A percentile compares a stretch with the other conserved stretches of the same genome.
Evolutionary conservation across 371 early-diverging fungal genomes (phyloP).

Genomic region (Lichtheimia corymbifera): DNA sequence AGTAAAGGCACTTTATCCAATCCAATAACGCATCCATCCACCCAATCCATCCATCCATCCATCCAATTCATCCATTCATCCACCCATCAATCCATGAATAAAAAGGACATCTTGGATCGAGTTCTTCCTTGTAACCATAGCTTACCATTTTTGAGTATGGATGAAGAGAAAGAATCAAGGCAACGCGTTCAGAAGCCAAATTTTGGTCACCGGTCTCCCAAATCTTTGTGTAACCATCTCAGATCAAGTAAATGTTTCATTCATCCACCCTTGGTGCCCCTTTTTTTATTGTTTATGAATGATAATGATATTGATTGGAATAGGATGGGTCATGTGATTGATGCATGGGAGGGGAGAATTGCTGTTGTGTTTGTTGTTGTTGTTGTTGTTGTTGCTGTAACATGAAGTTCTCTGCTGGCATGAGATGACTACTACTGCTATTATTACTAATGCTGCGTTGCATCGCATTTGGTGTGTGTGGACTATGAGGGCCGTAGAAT

Average conservation of each 20-base stretch:
- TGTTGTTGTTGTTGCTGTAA: neutral
- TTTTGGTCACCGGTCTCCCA: neutral
- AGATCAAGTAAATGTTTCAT: neutral
- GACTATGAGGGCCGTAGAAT: constrained; percentile 22
- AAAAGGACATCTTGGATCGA: neutral
- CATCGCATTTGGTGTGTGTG: constrained; percentile 15
- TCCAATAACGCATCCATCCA: neutral
- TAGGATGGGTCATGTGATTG: neutral
- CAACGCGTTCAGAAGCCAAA: neutral
- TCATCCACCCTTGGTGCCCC: too few relatives aligned
- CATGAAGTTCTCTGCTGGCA: neutral
- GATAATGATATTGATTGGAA: neutral
- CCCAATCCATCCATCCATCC: constrained; percentile 5
- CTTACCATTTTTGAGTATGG: constrained; percentile 4
- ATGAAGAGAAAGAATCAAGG: neutral
- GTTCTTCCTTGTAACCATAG: neutral
- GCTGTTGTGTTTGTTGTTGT: neutral
- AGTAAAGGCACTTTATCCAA: neutral
- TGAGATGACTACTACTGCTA: neutral
- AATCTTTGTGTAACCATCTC: neutral
- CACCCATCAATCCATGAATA: neutral
- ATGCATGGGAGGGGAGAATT: neutral
- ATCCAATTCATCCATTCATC: neutral
- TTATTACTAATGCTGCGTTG: neutral
- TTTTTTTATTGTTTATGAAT: too few relatives aligned